Evolutionary conservation across 495 filamentous ascomycete species (phyloP).

Genomic region (Annulohypoxylon bovei): DNA sequence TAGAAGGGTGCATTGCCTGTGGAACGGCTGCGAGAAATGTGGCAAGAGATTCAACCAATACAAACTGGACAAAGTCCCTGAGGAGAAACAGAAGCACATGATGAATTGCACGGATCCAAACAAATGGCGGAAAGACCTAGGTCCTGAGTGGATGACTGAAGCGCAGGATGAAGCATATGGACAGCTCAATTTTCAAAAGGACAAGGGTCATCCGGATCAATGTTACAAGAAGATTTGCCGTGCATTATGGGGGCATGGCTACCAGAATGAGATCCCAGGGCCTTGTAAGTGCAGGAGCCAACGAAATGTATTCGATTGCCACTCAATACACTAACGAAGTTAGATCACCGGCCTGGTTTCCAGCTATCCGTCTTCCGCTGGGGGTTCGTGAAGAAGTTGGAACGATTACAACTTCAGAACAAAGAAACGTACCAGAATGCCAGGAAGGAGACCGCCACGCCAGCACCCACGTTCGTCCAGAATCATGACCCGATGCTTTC

Average conservation of each 20-base stretch:
- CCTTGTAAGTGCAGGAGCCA: constrained; percentile 12
- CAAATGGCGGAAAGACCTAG: constrained; percentile 1
- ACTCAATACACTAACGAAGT: not conserved
- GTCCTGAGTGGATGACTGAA: constrained; percentile 32
- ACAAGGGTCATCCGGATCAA: constrained; percentile 10
- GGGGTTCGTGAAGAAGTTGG: not conserved
- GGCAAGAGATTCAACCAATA: constrained; percentile 23
- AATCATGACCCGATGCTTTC: constrained; percentile 6
- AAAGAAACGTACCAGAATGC: not conserved
- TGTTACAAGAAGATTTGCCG: constrained; percentile 32
- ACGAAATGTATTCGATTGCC: not conserved
- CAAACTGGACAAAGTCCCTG: constrained; percentile 8
- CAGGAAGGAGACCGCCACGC: not conserved
- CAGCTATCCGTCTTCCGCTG: constrained; percentile 18
- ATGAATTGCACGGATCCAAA: not conserved
- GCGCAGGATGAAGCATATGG: constrained; percentile 24
- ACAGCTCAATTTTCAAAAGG: constrained; percentile 31
- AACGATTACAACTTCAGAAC: not conserved
- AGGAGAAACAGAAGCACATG: constrained; percentile 27
- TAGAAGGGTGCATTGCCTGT: constrained; percentile 29
- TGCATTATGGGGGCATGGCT: constrained; percentile 19
- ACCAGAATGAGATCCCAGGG: constrained; percentile 16
- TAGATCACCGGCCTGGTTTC: constrained; percentile 26
- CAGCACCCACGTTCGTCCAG: not conserved
- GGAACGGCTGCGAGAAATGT: constrained; percentile 31